These are phyloP conservation scores for Phytophthora pluvialis DNA, from an alignment of 352 stramenopile genomes.

Conservation along the genomic window DNA sequence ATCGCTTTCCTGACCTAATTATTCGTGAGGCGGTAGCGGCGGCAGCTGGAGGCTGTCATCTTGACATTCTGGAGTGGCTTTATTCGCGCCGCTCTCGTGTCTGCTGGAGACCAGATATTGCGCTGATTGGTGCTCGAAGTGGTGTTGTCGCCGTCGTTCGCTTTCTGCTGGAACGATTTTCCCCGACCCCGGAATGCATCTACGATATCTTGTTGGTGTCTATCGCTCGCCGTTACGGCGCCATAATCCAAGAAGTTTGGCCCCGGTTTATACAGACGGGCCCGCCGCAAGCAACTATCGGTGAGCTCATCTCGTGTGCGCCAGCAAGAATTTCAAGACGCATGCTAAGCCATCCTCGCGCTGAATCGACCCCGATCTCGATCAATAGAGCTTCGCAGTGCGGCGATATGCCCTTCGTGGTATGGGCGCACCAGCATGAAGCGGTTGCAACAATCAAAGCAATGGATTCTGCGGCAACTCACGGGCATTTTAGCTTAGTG, in stretches of 20 bases:
- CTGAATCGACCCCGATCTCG: not conserved
- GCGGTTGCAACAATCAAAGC: not conserved
- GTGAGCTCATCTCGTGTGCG: too few relatives aligned
- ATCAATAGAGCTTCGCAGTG: not conserved
- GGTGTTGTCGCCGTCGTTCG: not conserved
- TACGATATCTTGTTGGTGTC: not conserved
- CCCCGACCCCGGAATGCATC: not conserved
- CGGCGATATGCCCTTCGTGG: not conserved
- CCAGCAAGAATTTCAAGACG: too few relatives aligned
- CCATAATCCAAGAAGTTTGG: not conserved
- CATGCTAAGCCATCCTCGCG: too few relatives aligned
- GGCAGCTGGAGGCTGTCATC: not conserved
- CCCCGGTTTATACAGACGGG: not conserved
- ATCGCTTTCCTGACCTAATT: not conserved
- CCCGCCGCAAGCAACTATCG: not conserved
- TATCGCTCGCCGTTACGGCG: not conserved
- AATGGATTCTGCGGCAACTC: slow-evolving; percentile 2
- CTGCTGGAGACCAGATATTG: slow-evolving; percentile 8
- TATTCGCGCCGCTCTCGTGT: not conserved
- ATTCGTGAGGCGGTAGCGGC: not conserved
- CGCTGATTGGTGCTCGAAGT: not conserved
- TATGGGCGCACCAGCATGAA: not conserved
- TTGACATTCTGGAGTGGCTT: not conserved
- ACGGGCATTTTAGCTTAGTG: not conserved
- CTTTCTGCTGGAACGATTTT: not conserved